A percentile compares a stretch with the other conserved stretches of the same genome.
phyloP scores from a whole-genome alignment of 345 rosid genomes.

The Brassica napus region Da-Ae NC_063445.1:48066501-48067000 shows the following conservation, averaged over 20 bases:
- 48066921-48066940: constrained; percentile 39
- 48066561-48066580: not conserved
- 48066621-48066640: constrained; percentile 96
- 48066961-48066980: constrained; percentile 97
- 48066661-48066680: constrained; percentile 52
- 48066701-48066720: not conserved
- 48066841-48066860: constrained; percentile 54
- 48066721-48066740: not conserved
- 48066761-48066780: constrained; percentile 82
- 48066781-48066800: constrained; percentile 96
- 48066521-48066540: too few species aligned
- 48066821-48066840: constrained; percentile 56
- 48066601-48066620: constrained; percentile 65
- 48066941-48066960: constrained; percentile 85
- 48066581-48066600: constrained; percentile 64
- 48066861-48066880: constrained; percentile 20
- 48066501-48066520: constrained; percentile 40
- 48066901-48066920: not conserved
- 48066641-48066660: constrained; percentile 74
- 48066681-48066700: not conserved
- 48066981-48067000: constrained; percentile 85
- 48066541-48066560: not conserved
- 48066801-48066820: constrained; percentile 85
- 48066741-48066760: not conserved
- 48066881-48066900: not conserved